Conservation (phyloP, 2,329 filamentous ascomycete genomes). For the Paecilomyces dactylethromorphus region DNA sequence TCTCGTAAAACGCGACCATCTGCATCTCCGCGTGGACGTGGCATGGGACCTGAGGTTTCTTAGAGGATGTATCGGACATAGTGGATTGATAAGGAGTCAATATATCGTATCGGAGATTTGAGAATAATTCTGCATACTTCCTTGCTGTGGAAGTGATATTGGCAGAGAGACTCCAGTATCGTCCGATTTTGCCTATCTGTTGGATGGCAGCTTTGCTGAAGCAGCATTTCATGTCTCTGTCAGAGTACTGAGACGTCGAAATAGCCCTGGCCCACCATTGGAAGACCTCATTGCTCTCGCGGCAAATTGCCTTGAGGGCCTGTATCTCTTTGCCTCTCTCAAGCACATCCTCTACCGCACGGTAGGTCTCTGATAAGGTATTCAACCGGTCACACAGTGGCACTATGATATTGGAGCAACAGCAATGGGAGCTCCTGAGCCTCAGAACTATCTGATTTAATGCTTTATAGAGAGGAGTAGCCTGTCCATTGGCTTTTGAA, state of each 20-base stretch:
- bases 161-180: constrained; percentile 10
- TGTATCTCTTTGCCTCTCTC: not conserved
- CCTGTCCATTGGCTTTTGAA: not conserved
- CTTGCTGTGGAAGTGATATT: constrained; percentile 5
- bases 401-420: not conserved
- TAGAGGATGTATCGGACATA: not conserved
- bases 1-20: constrained; percentile 8
- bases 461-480: not conserved
- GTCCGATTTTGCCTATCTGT: constrained; percentile 10
- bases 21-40: constrained; percentile 15
- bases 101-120: constrained; percentile 1
- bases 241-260: not conserved
- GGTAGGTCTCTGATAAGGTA: not conserved
- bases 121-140: constrained; percentile 6
- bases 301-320: constrained; percentile 2
- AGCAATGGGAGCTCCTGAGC: not conserved
- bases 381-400: not conserved
- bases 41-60: not conserved
- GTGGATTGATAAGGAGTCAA: constrained; percentile 3
- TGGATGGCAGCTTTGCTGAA: constrained; percentile 2
- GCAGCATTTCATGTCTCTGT: not conserved
- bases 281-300: constrained; percentile 6
- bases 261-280: not conserved
- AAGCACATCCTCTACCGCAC: not conserved
- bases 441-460: not conserved